Evolutionary conservation across 2,329 filamentous ascomycete genomes (phyloP), one percentile per base, ranked within the genome.

Genomic region (Trichoderma breve): DNA sequence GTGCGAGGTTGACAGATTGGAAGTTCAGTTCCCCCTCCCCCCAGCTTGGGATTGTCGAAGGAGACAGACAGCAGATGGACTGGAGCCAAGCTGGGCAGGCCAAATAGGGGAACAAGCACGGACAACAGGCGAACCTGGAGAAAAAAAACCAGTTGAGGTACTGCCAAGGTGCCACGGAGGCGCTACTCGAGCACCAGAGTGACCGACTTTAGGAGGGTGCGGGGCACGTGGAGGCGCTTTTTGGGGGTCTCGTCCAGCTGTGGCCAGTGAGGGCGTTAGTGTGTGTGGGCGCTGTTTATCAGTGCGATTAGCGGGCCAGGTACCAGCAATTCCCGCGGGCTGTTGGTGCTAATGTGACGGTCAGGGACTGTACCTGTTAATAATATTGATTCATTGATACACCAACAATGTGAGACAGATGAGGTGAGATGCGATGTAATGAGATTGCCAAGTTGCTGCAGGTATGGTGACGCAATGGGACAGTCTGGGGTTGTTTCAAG

Each of bases 171-270:
- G 51, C 43, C 43, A 24, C 43, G n/a, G 43, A 51, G 43, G 47
- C 61, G 53, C 62, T 39, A 53, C 39, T 21, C 61, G 28, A 60
- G 61, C 67, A 61, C 34, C 55, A 34, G 55, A 43, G 39, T 43
- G 39, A 43, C 39, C 39, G 39, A 60, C 66, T 69, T 62, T 53
- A 43, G 47, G 69, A 51, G 69, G 30, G 51, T 64, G 69, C 69
- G 69, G 69, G 69, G 69, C 69, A 65, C 69, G 69, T 71, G 69
- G 69, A 65, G 69, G 62, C 39, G 39, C 51, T 66, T 63, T 30
- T 60, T 34, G 57, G 63, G 15, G 63, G 39, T 21, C 36, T 53
- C 61, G 39, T 36, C 58, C 36, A 14, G 30, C 28, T 11, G 21
- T 58, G 51, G 66, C 66, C 66, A 70, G 43, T 36, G 36, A 70